These are phyloP conservation scores for Ensete ventricosum DNA, from an alignment of 176 grass and related monocot genomes.

Conservation along the genomic window DNA sequence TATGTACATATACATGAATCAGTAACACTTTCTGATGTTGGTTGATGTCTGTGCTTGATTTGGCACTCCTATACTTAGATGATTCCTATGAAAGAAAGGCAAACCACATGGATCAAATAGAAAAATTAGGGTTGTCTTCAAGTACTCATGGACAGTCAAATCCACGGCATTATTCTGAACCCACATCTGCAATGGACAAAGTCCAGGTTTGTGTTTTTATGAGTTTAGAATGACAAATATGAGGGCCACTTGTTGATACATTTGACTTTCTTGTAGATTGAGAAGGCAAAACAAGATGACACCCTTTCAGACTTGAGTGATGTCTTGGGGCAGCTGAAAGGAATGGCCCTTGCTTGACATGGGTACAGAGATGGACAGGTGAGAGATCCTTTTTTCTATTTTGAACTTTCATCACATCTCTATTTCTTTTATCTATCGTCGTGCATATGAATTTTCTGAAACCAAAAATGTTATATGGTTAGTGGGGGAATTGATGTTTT, in stretches of 20 bases:
- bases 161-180: slow-evolving; percentile 5
- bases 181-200: slow-evolving; percentile 24
- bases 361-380: slow-evolving; percentile 24
- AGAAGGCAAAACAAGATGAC: slow-evolving; percentile 22
- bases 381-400: neutral
- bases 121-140: slow-evolving; percentile 22
- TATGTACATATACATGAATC: neutral
- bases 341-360: slow-evolving; percentile 25
- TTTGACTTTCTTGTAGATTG: slow-evolving; percentile 10
- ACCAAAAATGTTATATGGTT: neutral
- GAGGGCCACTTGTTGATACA: neutral
- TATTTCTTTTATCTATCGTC: neutral
- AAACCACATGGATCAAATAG: slow-evolving; percentile 16
- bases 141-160: neutral
- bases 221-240: neutral
- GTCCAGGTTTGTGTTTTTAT: slow-evolving; percentile 20
- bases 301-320: slow-evolving; percentile 8
- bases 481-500: neutral
- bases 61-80: slow-evolving; percentile 3
- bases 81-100: slow-evolving; percentile 13
- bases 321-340: slow-evolving; percentile 23
- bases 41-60: neutral
- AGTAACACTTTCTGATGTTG: neutral
- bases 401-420: neutral
- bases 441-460: too few relatives aligned